Conservation (phyloP, 139 green algal genomes). For the Zygnema cylindricum region DNA sequence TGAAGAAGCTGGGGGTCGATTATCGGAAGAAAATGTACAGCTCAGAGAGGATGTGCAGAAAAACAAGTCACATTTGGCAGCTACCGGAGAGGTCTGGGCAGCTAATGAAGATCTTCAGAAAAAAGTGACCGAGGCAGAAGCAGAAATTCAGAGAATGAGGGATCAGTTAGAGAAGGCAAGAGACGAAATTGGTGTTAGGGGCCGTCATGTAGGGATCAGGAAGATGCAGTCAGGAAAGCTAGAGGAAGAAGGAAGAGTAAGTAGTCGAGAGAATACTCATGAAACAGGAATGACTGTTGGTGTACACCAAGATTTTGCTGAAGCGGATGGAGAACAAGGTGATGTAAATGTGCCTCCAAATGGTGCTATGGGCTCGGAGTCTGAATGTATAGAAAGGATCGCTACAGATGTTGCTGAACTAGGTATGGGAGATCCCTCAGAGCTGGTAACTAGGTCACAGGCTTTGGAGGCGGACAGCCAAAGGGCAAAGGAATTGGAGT, state of each 20-base stretch:
- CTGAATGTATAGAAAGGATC: not conserved
- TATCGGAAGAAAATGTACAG: not conserved
- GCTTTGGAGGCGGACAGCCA: not conserved
- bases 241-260: not conserved
- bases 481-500: not conserved
- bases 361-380: not conserved
- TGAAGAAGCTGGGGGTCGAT: not conserved
- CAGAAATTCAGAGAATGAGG: not conserved
- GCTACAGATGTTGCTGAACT: not conserved
- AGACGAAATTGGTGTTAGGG: not conserved
- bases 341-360: not conserved
- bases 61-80: not conserved
- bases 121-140: not conserved
- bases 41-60: not conserved
- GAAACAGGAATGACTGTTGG: not conserved
- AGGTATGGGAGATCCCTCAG: not conserved
- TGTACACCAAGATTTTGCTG: not conserved
- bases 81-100: not conserved
- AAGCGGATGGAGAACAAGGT: not conserved
- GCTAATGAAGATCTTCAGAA: not conserved
- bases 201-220: not conserved
- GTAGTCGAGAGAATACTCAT: not conserved
- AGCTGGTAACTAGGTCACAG: not conserved
- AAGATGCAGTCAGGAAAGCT: not conserved
- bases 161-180: slow-evolving; percentile 13